Conservation (phyloP, 192 early-diverging fungal genomes). For the Gaertneriomyces semiglobifer region DNA sequence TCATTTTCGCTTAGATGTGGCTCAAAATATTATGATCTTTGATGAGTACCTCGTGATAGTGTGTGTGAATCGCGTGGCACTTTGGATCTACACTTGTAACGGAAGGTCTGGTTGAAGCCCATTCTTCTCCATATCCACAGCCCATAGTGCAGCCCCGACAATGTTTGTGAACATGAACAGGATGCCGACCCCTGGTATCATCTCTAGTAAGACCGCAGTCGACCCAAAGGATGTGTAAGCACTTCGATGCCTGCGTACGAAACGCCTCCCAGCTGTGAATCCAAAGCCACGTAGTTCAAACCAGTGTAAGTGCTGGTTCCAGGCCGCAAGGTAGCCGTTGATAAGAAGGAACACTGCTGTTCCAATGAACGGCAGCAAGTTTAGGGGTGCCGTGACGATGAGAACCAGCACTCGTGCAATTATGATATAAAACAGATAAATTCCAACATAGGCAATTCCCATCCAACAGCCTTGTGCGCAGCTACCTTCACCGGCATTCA, state of each 20-base stretch:
- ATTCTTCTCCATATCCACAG: slow-evolving; percentile 56
- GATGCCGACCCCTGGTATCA: slow-evolving; percentile 56
- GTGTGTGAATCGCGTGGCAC: too few relatives aligned
- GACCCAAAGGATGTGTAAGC: slow-evolving; percentile 24
- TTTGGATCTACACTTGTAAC: too few relatives aligned
- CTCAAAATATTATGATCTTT: too few relatives aligned
- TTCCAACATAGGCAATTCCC: slow-evolving; percentile 6
- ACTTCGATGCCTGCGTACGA: slow-evolving; percentile 12
- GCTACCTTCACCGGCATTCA: slow-evolving; percentile 1
- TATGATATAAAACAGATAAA: slow-evolving; percentile 10
- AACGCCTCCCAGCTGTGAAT: slow-evolving; percentile 11
- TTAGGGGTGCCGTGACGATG: slow-evolving; percentile 55
- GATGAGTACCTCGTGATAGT: too few relatives aligned
- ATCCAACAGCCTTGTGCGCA: slow-evolving; percentile 18
- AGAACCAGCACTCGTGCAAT: slow-evolving; percentile 47
- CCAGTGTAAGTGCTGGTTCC: slow-evolving; percentile 26
- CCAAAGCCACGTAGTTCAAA: slow-evolving; percentile 22
- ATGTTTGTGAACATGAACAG: slow-evolving; percentile 71
- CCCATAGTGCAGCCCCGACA: slow-evolving; percentile 62
- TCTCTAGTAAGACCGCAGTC: slow-evolving; percentile 56
- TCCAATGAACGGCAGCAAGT: slow-evolving; percentile 56
- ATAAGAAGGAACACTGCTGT: slow-evolving; percentile 40
- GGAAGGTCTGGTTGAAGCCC: slow-evolving; percentile 20
- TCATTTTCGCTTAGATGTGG: too few relatives aligned
- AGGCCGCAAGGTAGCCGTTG: slow-evolving; percentile 28